Evolutionary conservation across 2,329 filamentous ascomycete genomes (phyloP), one percentile per base, ranked within the genome.

Genomic region (Nothopassalora personata): DNA sequence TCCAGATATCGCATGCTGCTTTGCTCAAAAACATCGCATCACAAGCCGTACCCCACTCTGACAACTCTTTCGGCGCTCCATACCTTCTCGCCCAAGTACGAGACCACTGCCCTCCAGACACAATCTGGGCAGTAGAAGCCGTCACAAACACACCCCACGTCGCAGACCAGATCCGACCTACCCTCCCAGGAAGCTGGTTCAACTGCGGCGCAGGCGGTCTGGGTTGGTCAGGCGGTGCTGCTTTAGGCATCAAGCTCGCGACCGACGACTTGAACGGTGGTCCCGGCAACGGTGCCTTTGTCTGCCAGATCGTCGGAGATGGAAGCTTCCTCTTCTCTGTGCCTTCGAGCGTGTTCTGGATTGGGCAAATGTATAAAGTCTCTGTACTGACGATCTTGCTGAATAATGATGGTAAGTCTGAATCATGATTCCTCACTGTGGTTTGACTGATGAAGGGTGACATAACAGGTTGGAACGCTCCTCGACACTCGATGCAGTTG

Each of bases 181-280:
- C 81, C 0, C 69, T 84, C 0, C 89, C 89, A 0, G 88, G 88
- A 0, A 85, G 84, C 0, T 91, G 87, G 87, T 84, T 93, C 68
- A 92, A 91, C 71, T 92, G 89, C 69, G 89, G 89, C 1, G 89
- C 87, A 0, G 89, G 88, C 13, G 90, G 90, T 1, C 83, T 93
- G 0, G 89, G 89, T 1, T 93, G 89, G 89, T 89, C 85, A 10
- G 89, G 89, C 11, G 89, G 90, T 13, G 89, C 68, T 13, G 86
- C 87, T 0, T 72, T 93, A 3, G 90, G 89, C 1, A 86, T 92
- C 69, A 91, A 92, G 71, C 80, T 93, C 8, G 90, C 88, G 0
- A 79, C 80, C 0, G 81, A 86, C 52, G 72, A 73, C 2, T 73
- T 80, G 60, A 75, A 80, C 36, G 79, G 80, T 7, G 80, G 77